These are phyloP conservation scores for Fusarium floridanum DNA, from an alignment of 2,329 filamentous ascomycete species.

Conservation along the genomic window DNA sequence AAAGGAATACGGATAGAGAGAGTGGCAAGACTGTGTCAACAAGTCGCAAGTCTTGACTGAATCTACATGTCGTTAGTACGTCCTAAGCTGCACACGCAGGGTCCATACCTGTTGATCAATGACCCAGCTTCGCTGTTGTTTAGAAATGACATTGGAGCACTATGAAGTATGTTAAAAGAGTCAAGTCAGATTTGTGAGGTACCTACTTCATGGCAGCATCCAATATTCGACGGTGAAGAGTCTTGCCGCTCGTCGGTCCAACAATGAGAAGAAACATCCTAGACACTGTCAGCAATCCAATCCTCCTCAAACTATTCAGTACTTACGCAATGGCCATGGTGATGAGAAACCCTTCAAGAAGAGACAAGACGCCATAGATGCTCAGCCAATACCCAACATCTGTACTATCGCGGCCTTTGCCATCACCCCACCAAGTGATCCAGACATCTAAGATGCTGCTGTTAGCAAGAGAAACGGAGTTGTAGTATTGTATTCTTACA, in stretches of 20 bases:
- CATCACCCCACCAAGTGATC: constrained; percentile 51
- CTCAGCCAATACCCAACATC: constrained; percentile 50
- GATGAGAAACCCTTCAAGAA: constrained; percentile 41
- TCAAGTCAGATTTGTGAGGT: too few relatives aligned
- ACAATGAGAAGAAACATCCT: constrained; percentile 46
- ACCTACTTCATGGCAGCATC: constrained; percentile 44
- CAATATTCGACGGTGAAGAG: constrained; percentile 43
- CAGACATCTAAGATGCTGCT: constrained; percentile 40
- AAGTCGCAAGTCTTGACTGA: constrained; percentile 59
- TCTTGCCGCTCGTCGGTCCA: constrained; percentile 43
- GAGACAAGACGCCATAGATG: constrained; percentile 43
- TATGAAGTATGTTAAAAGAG: neutral
- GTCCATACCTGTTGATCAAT: constrained; percentile 43
- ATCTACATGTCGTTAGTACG: constrained; percentile 43
- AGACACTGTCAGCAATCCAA: constrained; percentile 12
- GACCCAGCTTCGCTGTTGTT: constrained; percentile 47
- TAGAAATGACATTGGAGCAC: constrained; percentile 46
- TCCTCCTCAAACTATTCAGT: rapidly evolving
- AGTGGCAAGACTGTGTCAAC: constrained; percentile 55
- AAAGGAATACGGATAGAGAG: constrained; percentile 42
- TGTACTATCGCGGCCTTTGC: constrained; percentile 39
- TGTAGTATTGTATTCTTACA: constrained; percentile 27
- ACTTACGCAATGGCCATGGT: constrained; percentile 47
- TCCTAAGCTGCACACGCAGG: rapidly evolving
- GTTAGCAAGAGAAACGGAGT: neutral